Base-by-base conservation (phyloP, 1,284 basidiomycete genomes). In the Malassezia japonica region DNA sequence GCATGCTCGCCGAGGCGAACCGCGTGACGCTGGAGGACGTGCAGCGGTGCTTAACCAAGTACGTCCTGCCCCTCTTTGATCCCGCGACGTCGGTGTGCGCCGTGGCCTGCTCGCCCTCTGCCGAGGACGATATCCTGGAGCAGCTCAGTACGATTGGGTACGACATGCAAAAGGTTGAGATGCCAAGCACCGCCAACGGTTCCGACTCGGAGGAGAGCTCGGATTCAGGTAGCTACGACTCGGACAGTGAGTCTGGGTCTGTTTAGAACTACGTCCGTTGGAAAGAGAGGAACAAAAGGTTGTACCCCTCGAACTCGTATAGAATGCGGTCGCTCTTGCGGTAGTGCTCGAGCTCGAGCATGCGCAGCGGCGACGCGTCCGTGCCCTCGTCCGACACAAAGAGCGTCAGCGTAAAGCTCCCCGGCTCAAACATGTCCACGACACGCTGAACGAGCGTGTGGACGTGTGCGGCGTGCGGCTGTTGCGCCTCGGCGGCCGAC, bases 231-330 rank as follows among this genome's bases (percentile, higher is more conserved):
- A 12, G 13, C 40, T 6, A 21, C 27, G 36, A 38, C 24, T 18
- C 46, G 23, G 34, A 36, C 20, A n/a, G 18, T 12, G 6, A 33
- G 12, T n/a, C 32, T 33, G 8, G 32, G 21, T 15, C 34, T 36
- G 34, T 36, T 6, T n/a, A n/a, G 18, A 7, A 37, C 18, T 37
- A 37, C 12, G 20, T 37, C 24, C 37, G 39, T 25, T 70, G 62
- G 46, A 72, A 69, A 6, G 59, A 56, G 29, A 66, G 55, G 61
- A 73, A 96, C 31, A 90, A 86, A 57, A 96, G 78, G 74, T 92
- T 87, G 74, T 96, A 98, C 45, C 86, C 87, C 46, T 87, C 87
- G 72, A 96, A 91, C 75, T 94, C 90, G 78, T 98, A 98, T 70
- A 92, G 87, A 74, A 98, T 98, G 74, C 94, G 86, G 77, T 96